Conservation (phyloP, 2,329 filamentous ascomycete species). For the Colletotrichum caudatum region DNA sequence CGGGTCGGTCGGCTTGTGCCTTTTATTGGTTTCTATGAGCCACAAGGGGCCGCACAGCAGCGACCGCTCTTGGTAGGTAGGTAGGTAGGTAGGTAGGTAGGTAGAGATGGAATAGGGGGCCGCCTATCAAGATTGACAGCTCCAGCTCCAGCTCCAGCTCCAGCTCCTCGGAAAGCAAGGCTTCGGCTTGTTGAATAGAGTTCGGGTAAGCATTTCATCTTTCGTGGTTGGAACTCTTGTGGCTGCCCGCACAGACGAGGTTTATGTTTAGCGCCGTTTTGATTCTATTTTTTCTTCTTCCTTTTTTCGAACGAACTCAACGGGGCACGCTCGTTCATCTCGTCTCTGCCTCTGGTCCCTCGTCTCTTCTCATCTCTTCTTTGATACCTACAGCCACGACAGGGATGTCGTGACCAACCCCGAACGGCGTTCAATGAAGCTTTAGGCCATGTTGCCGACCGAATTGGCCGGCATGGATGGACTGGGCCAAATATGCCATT, state of each 20-base stretch:
- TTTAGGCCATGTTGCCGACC: not conserved
- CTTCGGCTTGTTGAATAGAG: not conserved
- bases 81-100: too few relatives aligned
- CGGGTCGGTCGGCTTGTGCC: constrained; percentile 10
- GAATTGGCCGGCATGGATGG: constrained; percentile 12
- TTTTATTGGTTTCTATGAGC: constrained; percentile 28
- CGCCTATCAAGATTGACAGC: not conserved
- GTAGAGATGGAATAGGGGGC: too few relatives aligned
- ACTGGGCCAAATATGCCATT: constrained; percentile 20
- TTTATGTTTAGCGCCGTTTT: not conserved
- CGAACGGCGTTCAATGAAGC: constrained; percentile 14
- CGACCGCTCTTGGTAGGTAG: not conserved
- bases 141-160: not conserved
- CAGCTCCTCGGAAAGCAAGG: not conserved
- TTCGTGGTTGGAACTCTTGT: constrained; percentile 12
- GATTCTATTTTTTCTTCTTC: too few relatives aligned
- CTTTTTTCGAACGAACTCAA: constrained; percentile 27
- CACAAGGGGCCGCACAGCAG: constrained; percentile 1
- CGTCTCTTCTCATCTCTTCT: constrained; percentile 30
- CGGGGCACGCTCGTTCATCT: constrained; percentile 37
- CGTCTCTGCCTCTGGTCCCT: constrained; percentile 31
- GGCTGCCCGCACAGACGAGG: constrained; percentile 29
- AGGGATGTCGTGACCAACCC: constrained; percentile 31
- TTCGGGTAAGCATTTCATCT: not conserved
- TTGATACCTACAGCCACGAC: constrained; percentile 28